phyloP scores from a whole-genome alignment of 148 eudicot genomes.

The Rhododendron kiyosumense region DNA sequence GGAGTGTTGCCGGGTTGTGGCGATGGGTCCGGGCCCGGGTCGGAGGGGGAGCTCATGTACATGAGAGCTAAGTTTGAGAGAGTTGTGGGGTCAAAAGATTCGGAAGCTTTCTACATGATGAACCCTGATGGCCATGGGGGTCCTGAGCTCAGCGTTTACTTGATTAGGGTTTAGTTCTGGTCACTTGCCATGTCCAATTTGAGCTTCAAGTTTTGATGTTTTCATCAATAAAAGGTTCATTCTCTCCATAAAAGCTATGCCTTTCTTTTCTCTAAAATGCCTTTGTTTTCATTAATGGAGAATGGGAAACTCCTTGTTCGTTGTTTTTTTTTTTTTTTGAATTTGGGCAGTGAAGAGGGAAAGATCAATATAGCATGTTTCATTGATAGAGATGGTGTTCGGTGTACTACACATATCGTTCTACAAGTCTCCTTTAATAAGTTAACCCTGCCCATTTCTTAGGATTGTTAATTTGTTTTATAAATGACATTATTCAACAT shows the following conservation, averaged over 20 bases:
- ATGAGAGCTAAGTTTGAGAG: constrained; percentile 97
- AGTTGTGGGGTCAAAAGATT: constrained; percentile 77
- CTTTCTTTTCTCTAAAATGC: neutral
- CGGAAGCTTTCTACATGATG: constrained; percentile 98
- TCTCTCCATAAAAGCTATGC: neutral
- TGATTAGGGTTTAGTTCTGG: constrained; percentile 49
- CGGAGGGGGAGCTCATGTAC: constrained; percentile 74
- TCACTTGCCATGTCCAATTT: neutral
- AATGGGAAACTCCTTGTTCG: neutral
- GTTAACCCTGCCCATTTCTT: neutral
- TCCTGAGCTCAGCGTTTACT: constrained; percentile 79
- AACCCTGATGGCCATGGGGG: constrained; percentile 86
- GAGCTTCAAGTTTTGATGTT: neutral
- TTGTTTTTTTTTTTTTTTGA: neutral
- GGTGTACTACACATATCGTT: neutral
- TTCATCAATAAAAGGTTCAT: neutral
- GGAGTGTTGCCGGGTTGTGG: constrained; percentile 64
- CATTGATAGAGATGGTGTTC: neutral
- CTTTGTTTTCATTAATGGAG: neutral
- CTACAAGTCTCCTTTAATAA: neutral
- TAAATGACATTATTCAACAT: neutral
- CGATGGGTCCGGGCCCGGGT: constrained; percentile 14
- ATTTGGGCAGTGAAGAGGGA: neutral
- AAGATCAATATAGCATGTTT: neutral
- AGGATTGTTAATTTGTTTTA: neutral